phyloP scores from a whole-genome alignment of 2,329 filamentous ascomycete species.

The Monosporascus sp. region DNA sequence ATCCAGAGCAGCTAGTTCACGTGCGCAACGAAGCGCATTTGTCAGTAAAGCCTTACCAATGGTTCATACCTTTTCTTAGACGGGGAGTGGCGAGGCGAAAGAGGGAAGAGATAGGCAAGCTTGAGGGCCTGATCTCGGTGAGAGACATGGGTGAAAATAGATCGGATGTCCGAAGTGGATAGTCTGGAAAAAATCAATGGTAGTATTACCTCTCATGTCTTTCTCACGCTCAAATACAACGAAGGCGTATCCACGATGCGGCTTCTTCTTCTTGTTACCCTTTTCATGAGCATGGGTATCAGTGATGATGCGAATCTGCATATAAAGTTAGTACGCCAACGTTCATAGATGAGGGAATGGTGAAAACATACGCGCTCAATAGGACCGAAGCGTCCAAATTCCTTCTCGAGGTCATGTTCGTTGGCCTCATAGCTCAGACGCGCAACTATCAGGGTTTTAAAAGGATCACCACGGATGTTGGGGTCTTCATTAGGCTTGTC shows the following conservation, averaged over 20 bases:
- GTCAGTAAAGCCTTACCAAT: slow-evolving; percentile 65
- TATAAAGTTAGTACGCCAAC: slow-evolving; percentile 2
- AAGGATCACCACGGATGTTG: slow-evolving; percentile 87
- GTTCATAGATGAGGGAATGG: neutral
- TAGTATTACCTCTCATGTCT: slow-evolving; percentile 94
- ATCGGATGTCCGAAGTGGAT: slow-evolving; percentile 21
- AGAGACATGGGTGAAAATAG: slow-evolving; percentile 31
- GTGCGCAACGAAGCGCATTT: slow-evolving; percentile 55
- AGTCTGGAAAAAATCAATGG: slow-evolving; percentile 36
- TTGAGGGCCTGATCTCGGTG: slow-evolving; percentile 53
- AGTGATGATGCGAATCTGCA: slow-evolving; percentile 79
- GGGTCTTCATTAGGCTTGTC: slow-evolving; percentile 80
- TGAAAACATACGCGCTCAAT: slow-evolving; percentile 72
- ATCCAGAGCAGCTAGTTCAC: slow-evolving; percentile 80
- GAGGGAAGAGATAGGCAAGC: slow-evolving; percentile 46
- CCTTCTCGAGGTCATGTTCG: slow-evolving; percentile 83
- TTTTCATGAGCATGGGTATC: slow-evolving; percentile 66
- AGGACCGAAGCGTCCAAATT: slow-evolving; percentile 88
- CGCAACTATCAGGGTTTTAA: slow-evolving; percentile 90
- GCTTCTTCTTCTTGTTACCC: slow-evolving; percentile 73
- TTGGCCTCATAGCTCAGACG: slow-evolving; percentile 86
- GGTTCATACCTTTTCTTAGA: slow-evolving; percentile 35
- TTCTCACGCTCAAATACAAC: slow-evolving; percentile 95
- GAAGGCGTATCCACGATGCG: slow-evolving; percentile 89
- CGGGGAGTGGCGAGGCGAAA: slow-evolving; percentile 3